Evolutionary conservation across 2,329 filamentous ascomycete species (phyloP).

Genomic region (Fusarium sororula): DNA sequence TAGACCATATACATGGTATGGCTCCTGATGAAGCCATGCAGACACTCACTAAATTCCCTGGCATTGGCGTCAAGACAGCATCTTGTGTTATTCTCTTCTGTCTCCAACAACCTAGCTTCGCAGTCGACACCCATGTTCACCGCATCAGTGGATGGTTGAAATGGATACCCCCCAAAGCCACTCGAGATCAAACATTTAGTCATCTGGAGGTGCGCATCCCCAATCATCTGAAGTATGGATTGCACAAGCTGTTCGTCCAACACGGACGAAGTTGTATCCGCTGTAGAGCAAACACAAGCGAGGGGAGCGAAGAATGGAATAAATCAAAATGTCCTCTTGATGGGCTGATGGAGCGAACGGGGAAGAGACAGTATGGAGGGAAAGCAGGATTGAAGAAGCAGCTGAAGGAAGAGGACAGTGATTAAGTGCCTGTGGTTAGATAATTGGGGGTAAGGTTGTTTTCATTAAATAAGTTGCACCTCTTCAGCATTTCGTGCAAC

Average conservation of each 20-base stretch:
- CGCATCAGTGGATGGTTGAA: constrained; percentile 41
- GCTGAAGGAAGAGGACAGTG: constrained; percentile 27
- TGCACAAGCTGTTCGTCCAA: constrained; percentile 42
- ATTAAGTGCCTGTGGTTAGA: constrained; percentile 10
- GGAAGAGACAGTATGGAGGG: constrained; percentile 34
- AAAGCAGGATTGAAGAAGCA: constrained; percentile 29
- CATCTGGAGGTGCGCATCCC: constrained; percentile 42
- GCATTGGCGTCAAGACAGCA: constrained; percentile 43
- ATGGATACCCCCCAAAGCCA: constrained; percentile 41
- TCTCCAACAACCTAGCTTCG: constrained; percentile 42
- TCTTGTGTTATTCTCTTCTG: constrained; percentile 43
- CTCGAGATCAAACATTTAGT: constrained; percentile 40
- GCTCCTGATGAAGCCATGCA: constrained; percentile 42
- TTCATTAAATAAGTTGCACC: neutral
- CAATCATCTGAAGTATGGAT: constrained; percentile 39
- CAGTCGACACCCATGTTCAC: constrained; percentile 43
- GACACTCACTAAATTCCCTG: constrained; percentile 40
- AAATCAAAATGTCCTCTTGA: constrained; percentile 37
- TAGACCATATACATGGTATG: constrained; percentile 43
- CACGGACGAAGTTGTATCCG: constrained; percentile 40
- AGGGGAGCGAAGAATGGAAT: constrained; percentile 42
- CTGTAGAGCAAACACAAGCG: constrained; percentile 41
- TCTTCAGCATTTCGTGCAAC: neutral
- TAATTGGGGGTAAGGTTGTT: neutral
- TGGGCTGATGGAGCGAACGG: constrained; percentile 36